Evolutionary conservation across 768 basidiomycete genomes (phyloP), one percentile per base, ranked within the genome.

Genomic region (Pleurotus platypus): DNA sequence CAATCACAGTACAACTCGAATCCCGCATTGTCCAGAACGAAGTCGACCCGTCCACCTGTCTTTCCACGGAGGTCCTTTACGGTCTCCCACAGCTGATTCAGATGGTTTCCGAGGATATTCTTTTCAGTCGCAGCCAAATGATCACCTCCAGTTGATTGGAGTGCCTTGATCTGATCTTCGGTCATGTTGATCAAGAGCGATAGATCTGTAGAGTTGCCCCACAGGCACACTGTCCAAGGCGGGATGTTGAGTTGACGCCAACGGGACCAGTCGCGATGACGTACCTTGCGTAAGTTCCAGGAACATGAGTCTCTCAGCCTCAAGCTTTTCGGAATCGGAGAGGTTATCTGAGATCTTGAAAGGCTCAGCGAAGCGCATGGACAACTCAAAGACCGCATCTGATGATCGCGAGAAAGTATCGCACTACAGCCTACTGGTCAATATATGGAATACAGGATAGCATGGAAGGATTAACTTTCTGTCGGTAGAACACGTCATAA

Each of bases 141-240:
- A 46, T 94, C 95, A n/a, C 94, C 93, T 9, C 94, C 95, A 15
- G 94, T 96, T 12, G 94, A 94, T 68, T 98, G 95, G n/a, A 97
- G 79, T 46, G 88, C 83, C 69, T 94, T 94, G 74, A 98, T 97
- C 70, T 97, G 94, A 27, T 97, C 94, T 72, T 98, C 95, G 5
- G 90, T 90, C 94, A 97, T 96, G 73, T 98, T 92, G 71, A 97
- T 98, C 58, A 97, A 79, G 38, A 98, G 80, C 2, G 94, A 96
- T 49, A 97, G 78, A 71, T 97, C 95, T 49, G 95, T 98, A 7
- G 94, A 94, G 73, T 98, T 97, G 13, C 95, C 95, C 94, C 94
- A 97, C 11, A 96, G 79, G 67, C 94, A 96, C 53, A 97, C 93
- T 92, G 49, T n/a, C 35, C 46, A 56, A 55, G 35, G 12, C 51